These are phyloP conservation scores for Aspergillus vadensis DNA, from an alignment of 2,329 filamentous ascomycete genomes.

Conservation along the genomic window DNA sequence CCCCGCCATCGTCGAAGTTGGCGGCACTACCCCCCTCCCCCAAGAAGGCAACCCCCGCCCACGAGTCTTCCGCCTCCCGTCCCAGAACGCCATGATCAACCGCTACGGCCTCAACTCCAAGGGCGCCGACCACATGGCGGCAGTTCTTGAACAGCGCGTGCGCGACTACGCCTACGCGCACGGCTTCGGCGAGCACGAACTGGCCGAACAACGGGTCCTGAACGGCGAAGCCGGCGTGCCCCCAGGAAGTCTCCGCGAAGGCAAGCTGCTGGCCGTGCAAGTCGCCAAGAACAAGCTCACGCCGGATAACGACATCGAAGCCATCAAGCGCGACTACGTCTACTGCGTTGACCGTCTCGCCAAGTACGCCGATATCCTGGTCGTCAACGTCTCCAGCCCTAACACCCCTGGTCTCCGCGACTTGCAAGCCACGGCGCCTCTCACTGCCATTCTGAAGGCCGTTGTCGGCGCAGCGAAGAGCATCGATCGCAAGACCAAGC, in stretches of 20 bases:
- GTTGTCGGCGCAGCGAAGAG: conserved; percentile 77
- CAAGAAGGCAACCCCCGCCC: conserved; percentile 87
- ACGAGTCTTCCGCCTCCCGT: conserved; percentile 82
- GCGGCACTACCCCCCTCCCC: conserved; percentile 82
- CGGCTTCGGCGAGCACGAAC: conserved; percentile 65
- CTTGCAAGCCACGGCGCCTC: conserved; percentile 79
- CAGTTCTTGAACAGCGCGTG: conserved; percentile 74
- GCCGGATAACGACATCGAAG: conserved; percentile 78
- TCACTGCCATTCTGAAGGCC: conserved; percentile 76
- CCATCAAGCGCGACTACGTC: conserved; percentile 79
- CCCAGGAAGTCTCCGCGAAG: conserved; percentile 74
- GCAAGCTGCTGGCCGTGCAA: conserved; percentile 83
- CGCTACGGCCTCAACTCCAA: conserved; percentile 92
- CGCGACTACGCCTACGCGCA: conserved; percentile 71
- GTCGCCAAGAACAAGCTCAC: conserved; percentile 97
- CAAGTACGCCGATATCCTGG: conserved; percentile 89
- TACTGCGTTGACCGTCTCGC: conserved; percentile 82
- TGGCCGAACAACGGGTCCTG: conserved; percentile 70
- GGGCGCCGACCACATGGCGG: conserved; percentile 84
- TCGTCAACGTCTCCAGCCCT: conserved; percentile 95
- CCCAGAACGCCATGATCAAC: conserved; percentile 87
- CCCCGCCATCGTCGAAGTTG: conserved; percentile 85
- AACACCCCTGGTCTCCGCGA: conserved; percentile 91
- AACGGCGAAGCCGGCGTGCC: conserved; percentile 76
- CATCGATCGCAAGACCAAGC: conserved; percentile 70